Percentiles rank a stretch among this genome's conserved stretches.
Conservation (phyloP, 1,139 yeast species). For the Nakaseomyces uthaithaninus region DNA sequence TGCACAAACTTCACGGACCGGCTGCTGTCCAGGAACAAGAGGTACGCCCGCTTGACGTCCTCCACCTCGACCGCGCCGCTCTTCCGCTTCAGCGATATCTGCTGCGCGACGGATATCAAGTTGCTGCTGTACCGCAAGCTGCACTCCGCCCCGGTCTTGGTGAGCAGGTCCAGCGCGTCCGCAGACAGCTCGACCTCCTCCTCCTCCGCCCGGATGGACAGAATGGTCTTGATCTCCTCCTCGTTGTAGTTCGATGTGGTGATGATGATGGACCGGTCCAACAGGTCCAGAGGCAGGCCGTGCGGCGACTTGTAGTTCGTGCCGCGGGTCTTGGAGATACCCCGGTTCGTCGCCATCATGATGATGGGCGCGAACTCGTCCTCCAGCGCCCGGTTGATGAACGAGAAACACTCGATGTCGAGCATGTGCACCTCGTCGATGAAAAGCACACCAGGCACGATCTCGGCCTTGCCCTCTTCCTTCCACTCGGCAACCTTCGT, state of each 20-base stretch:
- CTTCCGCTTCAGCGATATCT: constrained; percentile 77
- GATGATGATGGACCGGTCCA: constrained; percentile 89
- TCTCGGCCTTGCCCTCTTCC: constrained; percentile 98
- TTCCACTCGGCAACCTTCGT: constrained; percentile 98
- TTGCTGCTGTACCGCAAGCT: constrained; percentile 90
- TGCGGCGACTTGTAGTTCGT: constrained; percentile 92
- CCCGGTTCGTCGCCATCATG: constrained; percentile 97
- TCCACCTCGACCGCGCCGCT: constrained; percentile 60
- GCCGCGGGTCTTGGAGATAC: constrained; percentile 85
- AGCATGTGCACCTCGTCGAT: constrained; percentile 99
- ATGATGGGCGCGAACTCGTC: constrained; percentile 96
- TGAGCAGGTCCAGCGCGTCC: constrained; percentile 82
- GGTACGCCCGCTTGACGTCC: constrained; percentile 82
- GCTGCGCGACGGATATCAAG: constrained; percentile 80
- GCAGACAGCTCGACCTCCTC: constrained; percentile 83
- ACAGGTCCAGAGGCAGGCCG: constrained; percentile 88
- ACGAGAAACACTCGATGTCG: constrained; percentile 94
- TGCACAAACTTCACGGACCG: constrained; percentile 78
- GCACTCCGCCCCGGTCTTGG: constrained; percentile 89
- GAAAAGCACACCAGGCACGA: constrained; percentile 95
- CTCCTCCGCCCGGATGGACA: constrained; percentile 88
- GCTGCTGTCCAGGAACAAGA: constrained; percentile 77
- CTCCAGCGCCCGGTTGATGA: constrained; percentile 90
- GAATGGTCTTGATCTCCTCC: constrained; percentile 78
- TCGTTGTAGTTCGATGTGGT: constrained; percentile 71